Evolutionary conservation across 2,329 filamentous ascomycete species (phyloP).

Genomic region (Ascochyta koolunga): DNA sequence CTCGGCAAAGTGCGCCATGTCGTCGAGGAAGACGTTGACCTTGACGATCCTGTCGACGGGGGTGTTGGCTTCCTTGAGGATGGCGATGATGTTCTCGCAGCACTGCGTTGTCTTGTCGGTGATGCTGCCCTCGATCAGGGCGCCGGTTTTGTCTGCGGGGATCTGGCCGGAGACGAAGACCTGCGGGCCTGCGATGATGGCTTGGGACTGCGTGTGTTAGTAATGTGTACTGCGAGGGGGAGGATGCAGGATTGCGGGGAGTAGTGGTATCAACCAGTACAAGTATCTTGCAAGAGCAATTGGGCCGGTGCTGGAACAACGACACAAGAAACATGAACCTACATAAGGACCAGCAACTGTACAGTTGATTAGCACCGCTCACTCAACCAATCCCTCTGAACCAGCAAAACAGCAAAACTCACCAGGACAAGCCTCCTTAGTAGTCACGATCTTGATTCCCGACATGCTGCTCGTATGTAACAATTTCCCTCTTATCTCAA

Average conservation of each 20-base stretch:
- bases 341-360: conserved; percentile 53
- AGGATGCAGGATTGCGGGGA: too few relatives aligned
- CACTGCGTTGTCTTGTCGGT: conserved; percentile 72
- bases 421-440: conserved; percentile 52
- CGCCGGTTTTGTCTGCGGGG: conserved; percentile 68
- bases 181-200: conserved; percentile 70
- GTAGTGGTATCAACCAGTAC: too few relatives aligned
- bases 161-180: conserved; percentile 80
- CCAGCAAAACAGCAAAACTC: conserved; percentile 23
- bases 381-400: too few relatives aligned
- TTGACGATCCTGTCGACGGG: conserved; percentile 83
- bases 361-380: conserved; percentile 15
- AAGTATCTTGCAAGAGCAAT: neutral
- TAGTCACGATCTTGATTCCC: conserved; percentile 53
- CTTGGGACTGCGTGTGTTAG: conserved; percentile 52
- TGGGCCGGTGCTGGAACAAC: too few relatives aligned
- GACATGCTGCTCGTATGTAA: conserved; percentile 37
- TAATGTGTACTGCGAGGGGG: neutral
- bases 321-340: too few relatives aligned
- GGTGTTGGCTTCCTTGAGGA: conserved; percentile 81
- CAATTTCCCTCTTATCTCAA: too few relatives aligned
- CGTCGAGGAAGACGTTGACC: conserved; percentile 78
- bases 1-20: conserved; percentile 86
- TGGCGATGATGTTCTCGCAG: conserved; percentile 81
- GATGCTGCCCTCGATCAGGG: conserved; percentile 68